phyloP scores from a whole-genome alignment of 83 land plant species.

The Picea engelmannii region DNA sequence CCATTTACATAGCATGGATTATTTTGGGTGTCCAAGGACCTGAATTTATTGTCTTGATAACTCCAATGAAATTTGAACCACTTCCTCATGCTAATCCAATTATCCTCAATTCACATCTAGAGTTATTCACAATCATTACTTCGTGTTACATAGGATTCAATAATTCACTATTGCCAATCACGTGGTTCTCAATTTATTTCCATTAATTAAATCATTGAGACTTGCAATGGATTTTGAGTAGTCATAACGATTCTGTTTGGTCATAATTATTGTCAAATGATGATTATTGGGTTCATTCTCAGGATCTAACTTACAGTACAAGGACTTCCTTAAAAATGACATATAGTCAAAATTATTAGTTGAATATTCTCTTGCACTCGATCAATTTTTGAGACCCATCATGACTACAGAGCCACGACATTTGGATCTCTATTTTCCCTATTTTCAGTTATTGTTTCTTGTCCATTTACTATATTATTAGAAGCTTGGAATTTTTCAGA shows the following conservation, averaged over 20 bases:
- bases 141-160: conserved; percentile 74
- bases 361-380: no score
- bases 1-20: conserved; percentile 9
- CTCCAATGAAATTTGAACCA: conserved; percentile 43
- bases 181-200: conserved; percentile 58
- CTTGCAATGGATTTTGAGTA: conserved; percentile 84
- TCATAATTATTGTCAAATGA: conserved; percentile 44
- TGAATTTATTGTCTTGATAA: conserved; percentile 60
- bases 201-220: conserved; percentile 85
- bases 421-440: no score
- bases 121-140: conserved; percentile 58
- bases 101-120: conserved; percentile 74
- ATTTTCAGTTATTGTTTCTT: no score
- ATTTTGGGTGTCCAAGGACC: conserved; percentile 46
- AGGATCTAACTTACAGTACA: no score
- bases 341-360: no score
- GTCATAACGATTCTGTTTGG: conserved; percentile 58
- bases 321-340: no score
- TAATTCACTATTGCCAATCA: conserved; percentile 78
- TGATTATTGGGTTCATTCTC: no score
- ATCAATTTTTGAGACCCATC: no score
- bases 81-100: conserved; percentile 41
- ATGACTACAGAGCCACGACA: no score
- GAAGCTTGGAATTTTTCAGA: no score
- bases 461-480: no score